Conservation (phyloP, 2,329 filamentous ascomycete species). For the Shiraia sp. region DNA sequence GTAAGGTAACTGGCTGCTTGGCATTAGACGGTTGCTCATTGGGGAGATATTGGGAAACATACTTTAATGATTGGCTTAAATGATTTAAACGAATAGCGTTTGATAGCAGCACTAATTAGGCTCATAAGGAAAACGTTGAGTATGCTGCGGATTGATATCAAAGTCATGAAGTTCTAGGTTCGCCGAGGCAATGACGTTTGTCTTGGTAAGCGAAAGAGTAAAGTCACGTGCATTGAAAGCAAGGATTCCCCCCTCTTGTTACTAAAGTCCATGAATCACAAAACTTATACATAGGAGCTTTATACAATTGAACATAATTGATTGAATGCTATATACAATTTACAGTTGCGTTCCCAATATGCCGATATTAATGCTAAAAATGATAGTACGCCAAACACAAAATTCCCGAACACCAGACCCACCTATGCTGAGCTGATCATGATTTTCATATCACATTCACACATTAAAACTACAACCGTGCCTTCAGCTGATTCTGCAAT, state of each 20-base stretch:
- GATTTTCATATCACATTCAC: constrained; percentile 13
- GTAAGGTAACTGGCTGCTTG: constrained; percentile 37
- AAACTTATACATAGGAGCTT: too few relatives aligned
- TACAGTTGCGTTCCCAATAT: not conserved
- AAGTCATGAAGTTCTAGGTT: constrained; percentile 53
- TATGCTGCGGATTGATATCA: constrained; percentile 49
- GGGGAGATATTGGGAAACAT: constrained; percentile 1
- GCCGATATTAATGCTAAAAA: not conserved
- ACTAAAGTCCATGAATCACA: too few relatives aligned
- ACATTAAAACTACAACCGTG: constrained; percentile 18
- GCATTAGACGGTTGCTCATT: constrained; percentile 19
- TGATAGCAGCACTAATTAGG: constrained; percentile 32
- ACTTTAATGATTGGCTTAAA: constrained; percentile 25
- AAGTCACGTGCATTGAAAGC: constrained; percentile 14
- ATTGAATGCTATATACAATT: not conserved
- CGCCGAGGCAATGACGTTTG: constrained; percentile 28
- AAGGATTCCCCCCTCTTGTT: too few relatives aligned
- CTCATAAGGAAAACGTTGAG: constrained; percentile 44
- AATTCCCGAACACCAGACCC: constrained; percentile 9
- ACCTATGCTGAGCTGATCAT: constrained; percentile 14
- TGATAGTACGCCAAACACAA: constrained; percentile 1
- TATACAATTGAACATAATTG: not conserved
- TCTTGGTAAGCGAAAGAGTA: constrained; percentile 11
- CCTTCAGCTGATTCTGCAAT: constrained; percentile 25
- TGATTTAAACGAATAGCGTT: constrained; percentile 25